Evolutionary conservation across 2,329 filamentous ascomycete genomes (phyloP), one percentile per base, ranked within the genome.

Genomic region (Microdochium bolleyi): DNA sequence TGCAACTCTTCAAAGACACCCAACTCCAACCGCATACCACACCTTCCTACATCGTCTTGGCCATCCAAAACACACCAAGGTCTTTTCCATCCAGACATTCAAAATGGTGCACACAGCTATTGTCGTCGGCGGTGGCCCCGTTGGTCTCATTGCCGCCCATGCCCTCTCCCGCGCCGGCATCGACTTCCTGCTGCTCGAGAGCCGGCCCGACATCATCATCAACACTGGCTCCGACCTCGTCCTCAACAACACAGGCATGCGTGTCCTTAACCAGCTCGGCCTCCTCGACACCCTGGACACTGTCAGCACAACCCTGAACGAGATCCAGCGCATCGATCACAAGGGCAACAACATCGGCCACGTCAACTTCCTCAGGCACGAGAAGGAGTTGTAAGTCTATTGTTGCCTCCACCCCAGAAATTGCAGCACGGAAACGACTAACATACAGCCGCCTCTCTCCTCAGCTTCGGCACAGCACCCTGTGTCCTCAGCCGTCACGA

Each of bases 111-210:
- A 46, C 21, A 21, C 41, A 14, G 48, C 24, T 7, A 49, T 49
- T 21, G 25, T 49, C 22, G 24, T 49, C 13, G 48, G 62, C 9
- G 61, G 54, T 22, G 62, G 62, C 4, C 58, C 62, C 2, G 58
- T 57, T 14, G 62, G 62, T 4, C 55, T 64, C 9, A 55, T 55
- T 9, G 56, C 62, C 13, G 62, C 62, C 34, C 61, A 61, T 52
- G 54, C 60, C 8, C 56, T 64, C 10, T 59, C 60, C 27, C 55
- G 55, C 46, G 61, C 57, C 11, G 54, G 54, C 16, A 62, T 71
- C 24, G 63, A 70, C 51, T 71, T 68, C 11, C 54, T 67, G 32
- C 50, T 71, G 3, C 66, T 71, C 3, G 69, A 71, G 50, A 54
- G 61, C 11, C 62, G 65, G 1, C 25, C 56, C 1, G 55, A 58